Base-by-base conservation (phyloP, 495 filamentous ascomycete species). In the Penicillium maclennaniae region DNA sequence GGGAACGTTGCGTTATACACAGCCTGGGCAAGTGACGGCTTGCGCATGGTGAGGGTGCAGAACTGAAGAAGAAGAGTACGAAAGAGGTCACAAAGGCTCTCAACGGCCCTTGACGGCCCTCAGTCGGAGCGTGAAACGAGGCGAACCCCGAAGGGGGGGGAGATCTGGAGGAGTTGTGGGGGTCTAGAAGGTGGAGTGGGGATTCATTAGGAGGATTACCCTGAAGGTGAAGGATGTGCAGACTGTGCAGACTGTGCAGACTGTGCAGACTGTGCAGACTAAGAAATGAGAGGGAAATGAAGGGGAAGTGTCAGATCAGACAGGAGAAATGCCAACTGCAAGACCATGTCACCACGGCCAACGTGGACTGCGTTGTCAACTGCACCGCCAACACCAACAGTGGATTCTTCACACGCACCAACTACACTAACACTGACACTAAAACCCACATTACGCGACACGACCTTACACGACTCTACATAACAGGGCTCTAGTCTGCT, bases 1-100 rank as follows among this genome's bases (percentile, higher is more conserved):
- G 83, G 82, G 56, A 77, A 86, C 21, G 82, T 73, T 49, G 74
- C 66, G 48, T 72, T 72, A 71, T 85, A 79, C 52, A 87, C 79
- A 23, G 78, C 66, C 37, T 77, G 72, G 45, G 76, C 69, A 45
- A 86, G 68, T 23, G 76, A 75, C 23, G 76, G 75, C 73, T 84
- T 83, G 62, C 79, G 82, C 84, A 87, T 87, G 47, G 52, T 74
- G 61, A 49, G 2, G 23, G 36, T 16, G 27, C 36, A 34, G 28
- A 15, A 36, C 38, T 19, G 43, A 23, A 34, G n/a, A 36, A 28
- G 34, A n/a, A 7, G 27, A 40, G n/a, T 31, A 25, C 17, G n/a
- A 49, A 49, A n/a, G 25, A 47, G 36, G 31, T 23, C 31, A 34
- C 10, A 14, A 34, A 31, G 10, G 27, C 27, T 12, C 27, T 31